Conservation (phyloP, 164 flowering plant genomes). For the Tetracentron sinense region DNA sequence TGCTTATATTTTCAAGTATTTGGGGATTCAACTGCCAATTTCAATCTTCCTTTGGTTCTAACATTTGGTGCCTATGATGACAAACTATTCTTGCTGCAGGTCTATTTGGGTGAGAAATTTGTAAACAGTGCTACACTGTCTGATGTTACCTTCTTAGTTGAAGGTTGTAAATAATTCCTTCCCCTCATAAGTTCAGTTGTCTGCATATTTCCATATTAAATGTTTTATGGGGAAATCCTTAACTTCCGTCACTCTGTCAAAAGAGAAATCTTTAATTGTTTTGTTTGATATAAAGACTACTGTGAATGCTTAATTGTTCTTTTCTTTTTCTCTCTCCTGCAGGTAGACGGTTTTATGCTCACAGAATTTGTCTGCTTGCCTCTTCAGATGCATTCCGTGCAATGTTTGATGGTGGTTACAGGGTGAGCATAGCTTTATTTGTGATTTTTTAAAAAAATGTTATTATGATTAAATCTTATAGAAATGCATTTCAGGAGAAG, state of each 20-base stretch:
- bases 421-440: slow-evolving; percentile 48
- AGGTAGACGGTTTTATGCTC: slow-evolving; percentile 90
- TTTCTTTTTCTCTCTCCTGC: slow-evolving; percentile 16
- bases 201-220: background rate
- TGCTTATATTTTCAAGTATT: background rate
- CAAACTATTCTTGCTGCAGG: slow-evolving; percentile 50
- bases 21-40: background rate
- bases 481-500: slow-evolving; percentile 61
- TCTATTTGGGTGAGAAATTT: slow-evolving; percentile 87
- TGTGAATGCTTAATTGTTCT: slow-evolving; percentile 1
- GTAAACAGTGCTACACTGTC: slow-evolving; percentile 83
- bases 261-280: background rate
- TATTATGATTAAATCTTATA: background rate
- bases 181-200: background rate
- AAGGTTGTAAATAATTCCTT: slow-evolving; percentile 51
- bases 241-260: background rate
- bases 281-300: background rate
- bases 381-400: slow-evolving; percentile 99
- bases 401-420: slow-evolving; percentile 99
- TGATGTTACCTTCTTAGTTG: slow-evolving; percentile 91
- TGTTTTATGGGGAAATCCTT: background rate
- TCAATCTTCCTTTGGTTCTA: background rate
- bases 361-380: slow-evolving; percentile 89
- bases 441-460: too few species aligned
- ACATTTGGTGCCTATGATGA: background rate